A percentile compares a stretch with the other conserved stretches of the same genome.
Conservation (phyloP, 2,329 filamentous ascomycete species). For the Epichloe sibirici region DNA sequence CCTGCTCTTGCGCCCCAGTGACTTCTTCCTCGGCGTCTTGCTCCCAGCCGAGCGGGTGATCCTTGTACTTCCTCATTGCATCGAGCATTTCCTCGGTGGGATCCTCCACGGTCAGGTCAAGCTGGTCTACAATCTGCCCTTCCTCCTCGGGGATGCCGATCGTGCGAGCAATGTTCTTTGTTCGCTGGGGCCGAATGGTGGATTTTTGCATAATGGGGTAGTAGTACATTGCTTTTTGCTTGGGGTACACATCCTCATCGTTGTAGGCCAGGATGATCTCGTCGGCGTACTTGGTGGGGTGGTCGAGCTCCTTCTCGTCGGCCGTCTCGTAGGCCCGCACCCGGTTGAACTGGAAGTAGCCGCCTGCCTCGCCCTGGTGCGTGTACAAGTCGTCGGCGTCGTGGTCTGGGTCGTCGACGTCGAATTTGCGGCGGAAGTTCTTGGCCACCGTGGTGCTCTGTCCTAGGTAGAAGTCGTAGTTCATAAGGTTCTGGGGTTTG, state of each 20-base stretch:
- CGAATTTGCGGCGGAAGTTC: slow-evolving; percentile 49
- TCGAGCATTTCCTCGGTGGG: slow-evolving; percentile 40
- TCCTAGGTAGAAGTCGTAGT: slow-evolving; percentile 56
- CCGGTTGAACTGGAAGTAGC: slow-evolving; percentile 48
- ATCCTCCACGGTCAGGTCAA: slow-evolving; percentile 43
- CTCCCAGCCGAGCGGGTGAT: slow-evolving; percentile 37
- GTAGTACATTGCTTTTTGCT: slow-evolving; percentile 50
- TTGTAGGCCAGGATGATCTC: slow-evolving; percentile 50
- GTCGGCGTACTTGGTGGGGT: slow-evolving; percentile 49
- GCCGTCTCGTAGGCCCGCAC: slow-evolving; percentile 53
- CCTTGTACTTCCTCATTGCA: slow-evolving; percentile 40
- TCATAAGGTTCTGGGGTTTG: slow-evolving; percentile 44
- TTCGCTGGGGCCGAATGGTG: slow-evolving; percentile 48
- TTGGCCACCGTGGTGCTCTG: slow-evolving; percentile 34
- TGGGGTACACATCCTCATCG: slow-evolving; percentile 36
- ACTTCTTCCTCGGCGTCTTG: slow-evolving; percentile 25
- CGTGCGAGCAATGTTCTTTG: slow-evolving; percentile 48
- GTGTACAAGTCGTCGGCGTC: slow-evolving; percentile 45
- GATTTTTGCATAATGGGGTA: slow-evolving; percentile 56
- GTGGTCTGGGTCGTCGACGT: slow-evolving; percentile 41
- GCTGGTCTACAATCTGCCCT: slow-evolving; percentile 40
- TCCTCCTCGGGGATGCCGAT: slow-evolving; percentile 32
- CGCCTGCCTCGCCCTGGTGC: slow-evolving; percentile 30
- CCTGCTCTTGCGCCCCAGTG: slow-evolving; percentile 12
- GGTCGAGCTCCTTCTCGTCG: slow-evolving; percentile 42